Evolutionary conservation across 139 green algal species (phyloP).

Genomic region (Eudorina sp.): DNA sequence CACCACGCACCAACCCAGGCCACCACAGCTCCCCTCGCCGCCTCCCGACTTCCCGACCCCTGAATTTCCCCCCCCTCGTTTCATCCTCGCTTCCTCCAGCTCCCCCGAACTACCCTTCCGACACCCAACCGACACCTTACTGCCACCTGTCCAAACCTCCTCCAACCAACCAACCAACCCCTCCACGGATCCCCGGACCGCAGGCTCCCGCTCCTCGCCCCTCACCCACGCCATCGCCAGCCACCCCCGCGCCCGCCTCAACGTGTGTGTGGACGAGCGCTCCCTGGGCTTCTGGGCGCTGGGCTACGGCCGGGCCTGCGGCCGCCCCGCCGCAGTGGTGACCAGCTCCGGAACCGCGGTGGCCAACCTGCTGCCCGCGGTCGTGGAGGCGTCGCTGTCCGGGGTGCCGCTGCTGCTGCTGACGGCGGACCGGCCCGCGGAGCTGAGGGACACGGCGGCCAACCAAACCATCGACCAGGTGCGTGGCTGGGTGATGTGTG

Average conservation of each 20-base stretch:
- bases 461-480: slow-evolving; percentile 98
- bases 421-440: slow-evolving; percentile 92
- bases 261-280: slow-evolving; percentile 96
- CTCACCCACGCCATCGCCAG: slow-evolving; percentile 87
- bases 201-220: slow-evolving; percentile 93
- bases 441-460: slow-evolving; percentile 92
- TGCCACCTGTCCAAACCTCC: too few relatives aligned
- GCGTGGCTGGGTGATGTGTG: not conserved
- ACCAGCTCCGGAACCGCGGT: slow-evolving; percentile 95
- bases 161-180: not conserved
- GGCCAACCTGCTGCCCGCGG: slow-evolving; percentile 96
- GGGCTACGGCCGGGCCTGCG: slow-evolving; percentile 74
- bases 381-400: slow-evolving; percentile 89
- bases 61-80: too few relatives aligned
- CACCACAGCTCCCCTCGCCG: too few relatives aligned
- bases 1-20: too few relatives aligned
- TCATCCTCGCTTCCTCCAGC: too few relatives aligned
- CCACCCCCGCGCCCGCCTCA: slow-evolving; percentile 84
- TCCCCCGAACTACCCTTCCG: too few relatives aligned
- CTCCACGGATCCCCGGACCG: not conserved
- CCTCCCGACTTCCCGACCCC: too few relatives aligned
- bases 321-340: slow-evolving; percentile 64
- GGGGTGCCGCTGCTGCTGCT: slow-evolving; percentile 93
- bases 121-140: too few relatives aligned
- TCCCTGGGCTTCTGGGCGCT: slow-evolving; percentile 97